Evolutionary conservation across 2,329 filamentous ascomycete genomes (phyloP), one percentile per base, ranked within the genome.

Genomic region (Fusarium sp.): DNA sequence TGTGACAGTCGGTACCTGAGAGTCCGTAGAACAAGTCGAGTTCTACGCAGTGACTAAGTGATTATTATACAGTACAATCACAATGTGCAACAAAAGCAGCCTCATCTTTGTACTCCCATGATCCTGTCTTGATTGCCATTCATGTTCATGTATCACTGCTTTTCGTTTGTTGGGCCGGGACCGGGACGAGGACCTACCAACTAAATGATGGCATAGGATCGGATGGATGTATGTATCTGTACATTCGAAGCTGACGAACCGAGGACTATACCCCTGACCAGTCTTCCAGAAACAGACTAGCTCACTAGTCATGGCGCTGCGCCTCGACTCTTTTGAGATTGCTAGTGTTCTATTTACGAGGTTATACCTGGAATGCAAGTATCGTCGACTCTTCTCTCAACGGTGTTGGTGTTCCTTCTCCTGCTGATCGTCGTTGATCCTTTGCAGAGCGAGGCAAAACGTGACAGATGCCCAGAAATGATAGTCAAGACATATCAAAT

Each of bases 391-490:
- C n/a, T 29, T 43, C 2, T 38, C n/a, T 22, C 14, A 53, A 43
- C 18, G 10, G 50, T 60, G 20, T 22, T 18, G 38, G 22, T 49
- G 34, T 60, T 60, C 8, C 7, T 27, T 68, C 59, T 64, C 54
- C 46, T 60, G 59, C 52, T 68, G 68, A 68, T 68, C 66, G n/a
- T 45, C 29, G 63, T 45, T 47, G 50, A 57, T 58, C 68, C 44
- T 43, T 51, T 54, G 32, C n/a, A 63, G 42, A 25, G 30, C 42
- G 46, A 70, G 62, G 62, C 38, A 56, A 56, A 63, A 53, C 45
- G 46, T 71, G 68, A 70, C 68, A 32, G 56, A 54, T 59, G 58
- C 63, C 63, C 53, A 70, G 67, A 70, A 55, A 42, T 58, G 61
- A 66, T 40, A 43, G 24, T 50, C 43, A n/a, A n/a, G 38, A 24